These are phyloP conservation scores for Mucor velutinosus DNA, from an alignment of 371 early-diverging fungal species.

Conservation along the genomic window DNA sequence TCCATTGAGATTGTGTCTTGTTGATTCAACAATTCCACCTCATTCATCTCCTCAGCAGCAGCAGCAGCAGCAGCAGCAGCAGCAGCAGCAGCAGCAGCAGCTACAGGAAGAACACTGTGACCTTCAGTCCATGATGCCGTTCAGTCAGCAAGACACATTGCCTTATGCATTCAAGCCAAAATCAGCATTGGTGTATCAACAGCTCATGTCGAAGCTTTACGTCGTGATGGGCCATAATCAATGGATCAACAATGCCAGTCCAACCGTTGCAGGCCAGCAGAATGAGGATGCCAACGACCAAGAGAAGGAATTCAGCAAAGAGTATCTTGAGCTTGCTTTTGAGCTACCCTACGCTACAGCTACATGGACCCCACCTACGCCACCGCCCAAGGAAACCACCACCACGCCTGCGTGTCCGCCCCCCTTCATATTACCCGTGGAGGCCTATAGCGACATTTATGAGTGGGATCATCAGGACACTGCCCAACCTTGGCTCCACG, in stretches of 20 bases:
- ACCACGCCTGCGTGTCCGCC: neutral
- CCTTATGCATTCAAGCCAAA: neutral
- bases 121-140: neutral
- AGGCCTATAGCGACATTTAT: neutral
- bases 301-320: neutral
- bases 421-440: neutral
- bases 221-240: neutral
- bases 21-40: neutral
- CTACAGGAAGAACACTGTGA: neutral
- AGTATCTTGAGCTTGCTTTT: neutral
- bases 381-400: neutral
- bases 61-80: neutral
- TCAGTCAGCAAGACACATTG: neutral
- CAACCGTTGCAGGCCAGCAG: neutral
- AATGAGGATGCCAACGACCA: neutral
- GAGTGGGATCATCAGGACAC: neutral
- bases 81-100: no score
- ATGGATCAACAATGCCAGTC: neutral
- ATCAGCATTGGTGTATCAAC: neutral
- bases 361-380: neutral
- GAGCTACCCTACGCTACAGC: slow-evolving; percentile 4
- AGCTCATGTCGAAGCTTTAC: neutral
- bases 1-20: neutral
- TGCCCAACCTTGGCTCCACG: neutral
- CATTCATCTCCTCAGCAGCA: neutral